Base-by-base conservation (phyloP, 139 green algal genomes). In the Coelastrella sp. region DNA sequence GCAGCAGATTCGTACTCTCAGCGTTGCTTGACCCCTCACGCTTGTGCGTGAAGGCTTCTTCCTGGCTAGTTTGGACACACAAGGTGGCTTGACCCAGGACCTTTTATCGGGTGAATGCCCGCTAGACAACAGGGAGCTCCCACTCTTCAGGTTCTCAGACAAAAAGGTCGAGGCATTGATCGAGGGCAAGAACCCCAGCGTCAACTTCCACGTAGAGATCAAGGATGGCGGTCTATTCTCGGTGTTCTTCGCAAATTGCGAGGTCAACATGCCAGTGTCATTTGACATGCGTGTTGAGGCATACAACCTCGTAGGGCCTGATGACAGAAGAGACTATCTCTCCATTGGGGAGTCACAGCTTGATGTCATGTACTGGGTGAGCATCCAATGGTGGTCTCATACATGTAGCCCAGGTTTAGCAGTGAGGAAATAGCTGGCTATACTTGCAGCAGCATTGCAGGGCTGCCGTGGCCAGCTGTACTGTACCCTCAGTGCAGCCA, bases 171-270 rank as follows among this genome's bases (percentile, higher is more conserved):
- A 89, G 48, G n/a, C 45, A 19, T 38, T 88, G 23, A 88, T 89
- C 27, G 60, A 66, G 5, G 50, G 60, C 57, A 67, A 84, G 19
- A 21, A 32, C 11, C 25, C 50, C 3, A 81, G 77, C 41, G 87
- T 87, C 32, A 89, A 79, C 38, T 90, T 90, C 69, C 51, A 86
- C 19, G 88, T 89, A 5, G 57, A 85, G 0, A 43, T 93, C 4
- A 81, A 69, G 5, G 69, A 73, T 45, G 88, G 87, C 0, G 90
- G 88, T 21, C 79, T 88, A 1, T 91, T 90, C 84, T 92, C 87
- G 7, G 88, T 99, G 3, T 98, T 96, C 87, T 99, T 98, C 87
- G 92, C 94, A 27, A 98, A 98, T 82, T 99, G 97, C 82, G 89
- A 98, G 72, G 5, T 51, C 8, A 35, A 91, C 66, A 90, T 88